Conservation (phyloP, 2,329 filamentous ascomycete species). For the Botrytis elliptica region DNA sequence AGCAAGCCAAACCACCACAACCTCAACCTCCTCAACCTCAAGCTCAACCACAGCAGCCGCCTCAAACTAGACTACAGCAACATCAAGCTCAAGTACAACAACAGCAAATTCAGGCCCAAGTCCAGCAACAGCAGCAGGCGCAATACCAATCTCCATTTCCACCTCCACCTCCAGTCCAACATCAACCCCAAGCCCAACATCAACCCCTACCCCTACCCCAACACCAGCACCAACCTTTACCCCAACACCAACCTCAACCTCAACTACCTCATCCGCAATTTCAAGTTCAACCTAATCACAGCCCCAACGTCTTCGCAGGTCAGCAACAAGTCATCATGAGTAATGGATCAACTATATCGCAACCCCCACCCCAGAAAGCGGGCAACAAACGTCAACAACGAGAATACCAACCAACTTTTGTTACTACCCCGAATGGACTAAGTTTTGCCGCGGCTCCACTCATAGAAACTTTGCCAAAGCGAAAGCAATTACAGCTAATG, state of each 20-base stretch:
- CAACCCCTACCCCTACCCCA: background rate
- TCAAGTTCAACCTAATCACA: background rate
- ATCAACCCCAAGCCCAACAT: background rate
- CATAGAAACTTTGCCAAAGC: conserved; percentile 37
- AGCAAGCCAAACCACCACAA: background rate
- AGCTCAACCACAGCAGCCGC: background rate
- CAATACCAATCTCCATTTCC: background rate
- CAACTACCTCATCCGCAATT: conserved; percentile 13
- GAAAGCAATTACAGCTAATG: conserved; percentile 38
- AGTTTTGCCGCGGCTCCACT: conserved; percentile 26
- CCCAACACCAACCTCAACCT: background rate
- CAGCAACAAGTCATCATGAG: conserved; percentile 15
- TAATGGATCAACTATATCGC: conserved; percentile 6
- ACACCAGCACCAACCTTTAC: background rate
- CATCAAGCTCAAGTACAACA: background rate
- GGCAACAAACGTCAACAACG: conserved; percentile 7
- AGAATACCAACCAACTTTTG: conserved; percentile 9
- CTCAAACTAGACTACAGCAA: background rate
- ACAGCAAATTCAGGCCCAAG: background rate
- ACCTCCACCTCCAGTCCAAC: background rate
- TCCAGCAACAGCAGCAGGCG: background rate
- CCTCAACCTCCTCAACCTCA: background rate
- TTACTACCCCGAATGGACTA: conserved; percentile 1
- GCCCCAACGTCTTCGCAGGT: conserved; percentile 9
- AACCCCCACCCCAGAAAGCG: conserved; percentile 3